Evolutionary conservation across 2,329 filamentous ascomycete genomes (phyloP).

Genomic region (Claviceps quebecensis): DNA sequence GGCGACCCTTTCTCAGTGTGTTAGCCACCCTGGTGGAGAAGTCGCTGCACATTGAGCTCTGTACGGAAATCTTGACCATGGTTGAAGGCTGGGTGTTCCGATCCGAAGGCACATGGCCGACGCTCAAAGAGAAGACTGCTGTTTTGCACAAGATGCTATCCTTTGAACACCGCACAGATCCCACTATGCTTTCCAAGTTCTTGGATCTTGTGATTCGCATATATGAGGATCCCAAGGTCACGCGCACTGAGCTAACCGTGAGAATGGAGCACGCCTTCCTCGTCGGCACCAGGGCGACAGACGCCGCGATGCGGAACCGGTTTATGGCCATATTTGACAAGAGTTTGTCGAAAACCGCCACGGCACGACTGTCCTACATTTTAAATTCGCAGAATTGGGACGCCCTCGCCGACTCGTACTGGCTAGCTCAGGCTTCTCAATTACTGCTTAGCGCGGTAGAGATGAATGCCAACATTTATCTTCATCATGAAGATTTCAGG

Average conservation of each 20-base stretch:
- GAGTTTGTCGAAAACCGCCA: constrained; percentile 84
- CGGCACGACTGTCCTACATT: constrained; percentile 76
- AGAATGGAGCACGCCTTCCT: constrained; percentile 97
- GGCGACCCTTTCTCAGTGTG: constrained; percentile 87
- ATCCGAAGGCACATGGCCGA: constrained; percentile 88
- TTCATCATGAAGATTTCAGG: constrained; percentile 75
- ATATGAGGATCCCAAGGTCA: constrained; percentile 94
- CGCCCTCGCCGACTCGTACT: constrained; percentile 85
- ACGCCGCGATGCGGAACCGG: constrained; percentile 91
- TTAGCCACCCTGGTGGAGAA: constrained; percentile 91
- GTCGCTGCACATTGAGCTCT: constrained; percentile 73
- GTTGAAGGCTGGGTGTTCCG: constrained; percentile 95
- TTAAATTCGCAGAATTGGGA: constrained; percentile 94
- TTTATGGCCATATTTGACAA: constrained; percentile 96
- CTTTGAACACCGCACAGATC: constrained; percentile 75
- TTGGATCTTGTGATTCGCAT: constrained; percentile 92
- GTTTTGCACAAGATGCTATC: constrained; percentile 98
- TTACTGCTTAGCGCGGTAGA: constrained; percentile 85
- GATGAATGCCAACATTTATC: constrained; percentile 60
- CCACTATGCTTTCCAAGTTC: constrained; percentile 81
- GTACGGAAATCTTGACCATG: constrained; percentile 84
- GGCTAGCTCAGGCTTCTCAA: constrained; percentile 90
- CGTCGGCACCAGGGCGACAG: constrained; percentile 81
- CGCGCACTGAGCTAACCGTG: constrained; percentile 87
- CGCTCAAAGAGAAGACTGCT: constrained; percentile 95